Percentiles rank a stretch among this genome's conserved stretches.
These are phyloP conservation scores for Umbelopsis sp. DNA, from an alignment of 192 early-diverging fungal species.

Conservation along the genomic window DNA sequence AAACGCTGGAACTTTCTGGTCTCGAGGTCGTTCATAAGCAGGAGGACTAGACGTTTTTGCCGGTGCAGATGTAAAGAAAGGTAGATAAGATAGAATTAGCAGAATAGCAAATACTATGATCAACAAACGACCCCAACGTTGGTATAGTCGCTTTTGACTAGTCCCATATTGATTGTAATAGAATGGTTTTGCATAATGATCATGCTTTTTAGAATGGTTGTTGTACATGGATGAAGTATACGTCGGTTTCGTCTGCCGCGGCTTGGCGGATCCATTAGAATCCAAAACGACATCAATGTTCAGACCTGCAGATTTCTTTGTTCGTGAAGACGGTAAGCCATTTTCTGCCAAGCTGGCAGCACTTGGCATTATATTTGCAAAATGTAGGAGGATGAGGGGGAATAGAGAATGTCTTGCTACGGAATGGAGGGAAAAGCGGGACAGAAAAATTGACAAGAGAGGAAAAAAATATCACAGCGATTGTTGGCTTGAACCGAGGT, in stretches of 20 bases:
- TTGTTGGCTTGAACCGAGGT: not conserved
- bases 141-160: not conserved
- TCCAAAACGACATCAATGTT: not conserved
- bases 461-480: not conserved
- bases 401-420: not conserved
- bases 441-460: not conserved
- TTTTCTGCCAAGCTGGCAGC: conserved; percentile 18
- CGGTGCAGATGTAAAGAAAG: not conserved
- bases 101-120: not conserved
- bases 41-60: not conserved
- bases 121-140: not conserved
- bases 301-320: not conserved
- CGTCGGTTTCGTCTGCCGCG: not conserved
- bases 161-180: conserved; percentile 12
- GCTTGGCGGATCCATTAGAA: not conserved
- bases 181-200: conserved; percentile 1
- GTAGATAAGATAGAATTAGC: conserved; percentile 8
- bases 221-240: conserved; percentile 13
- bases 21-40: not conserved
- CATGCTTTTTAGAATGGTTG: conserved; percentile 11
- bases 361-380: conserved; percentile 16
- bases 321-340: conserved; percentile 6
- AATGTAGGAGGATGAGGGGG: not conserved
- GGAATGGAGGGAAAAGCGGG: not conserved
- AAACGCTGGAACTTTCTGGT: not conserved